Evolutionary conservation across 1,284 basidiomycete genomes (phyloP).

Genomic region (Earliella scabrosa): DNA sequence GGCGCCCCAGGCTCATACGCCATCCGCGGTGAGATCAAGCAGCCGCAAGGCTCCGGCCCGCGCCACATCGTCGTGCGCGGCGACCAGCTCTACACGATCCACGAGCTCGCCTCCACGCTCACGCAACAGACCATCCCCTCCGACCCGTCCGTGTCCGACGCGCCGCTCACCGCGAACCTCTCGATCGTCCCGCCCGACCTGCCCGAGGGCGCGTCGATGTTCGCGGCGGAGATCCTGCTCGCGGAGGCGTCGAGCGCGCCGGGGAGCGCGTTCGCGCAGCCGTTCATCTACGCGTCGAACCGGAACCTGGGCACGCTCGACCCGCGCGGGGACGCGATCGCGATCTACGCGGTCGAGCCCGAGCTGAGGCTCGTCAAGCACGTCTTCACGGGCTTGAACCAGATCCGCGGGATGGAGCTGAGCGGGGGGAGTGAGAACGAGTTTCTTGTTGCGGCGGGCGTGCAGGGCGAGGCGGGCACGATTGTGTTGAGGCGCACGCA

Average conservation of each 20-base stretch:
- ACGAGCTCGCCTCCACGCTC: slow-evolving; percentile 67
- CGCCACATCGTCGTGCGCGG: slow-evolving; percentile 62
- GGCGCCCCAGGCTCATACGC: slow-evolving; percentile 46
- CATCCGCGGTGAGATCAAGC: slow-evolving; percentile 64
- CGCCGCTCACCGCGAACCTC: slow-evolving; percentile 50
- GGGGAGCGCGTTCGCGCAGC: slow-evolving; percentile 30
- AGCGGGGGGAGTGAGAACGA: slow-evolving; percentile 50
- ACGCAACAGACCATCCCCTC: slow-evolving; percentile 63
- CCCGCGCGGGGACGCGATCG: slow-evolving; percentile 42
- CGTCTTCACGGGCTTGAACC: slow-evolving; percentile 63
- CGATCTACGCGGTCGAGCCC: slow-evolving; percentile 35
- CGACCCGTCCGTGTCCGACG: slow-evolving; percentile 44
- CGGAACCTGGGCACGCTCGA: slow-evolving; percentile 39
- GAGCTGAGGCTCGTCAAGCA: slow-evolving; percentile 46
- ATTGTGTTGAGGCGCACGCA: slow-evolving; percentile 57
- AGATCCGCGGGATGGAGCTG: slow-evolving; percentile 66
- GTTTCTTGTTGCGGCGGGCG: slow-evolving; percentile 60
- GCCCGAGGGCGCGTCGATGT: slow-evolving; percentile 51
- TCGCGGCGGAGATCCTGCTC: slow-evolving; percentile 52
- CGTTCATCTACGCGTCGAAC: slow-evolving; percentile 44
- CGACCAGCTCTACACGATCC: slow-evolving; percentile 60
- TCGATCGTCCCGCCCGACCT: slow-evolving; percentile 61
- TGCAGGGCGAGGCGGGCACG: slow-evolving; percentile 55
- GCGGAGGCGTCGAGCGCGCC: slow-evolving; percentile 27
- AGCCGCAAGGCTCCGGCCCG: slow-evolving; percentile 68